Percentiles rank a stretch among this genome's conserved stretches.
Evolutionary conservation across 495 filamentous ascomycete species (phyloP).

Genomic region (Aspergillus sclerotioniger): DNA sequence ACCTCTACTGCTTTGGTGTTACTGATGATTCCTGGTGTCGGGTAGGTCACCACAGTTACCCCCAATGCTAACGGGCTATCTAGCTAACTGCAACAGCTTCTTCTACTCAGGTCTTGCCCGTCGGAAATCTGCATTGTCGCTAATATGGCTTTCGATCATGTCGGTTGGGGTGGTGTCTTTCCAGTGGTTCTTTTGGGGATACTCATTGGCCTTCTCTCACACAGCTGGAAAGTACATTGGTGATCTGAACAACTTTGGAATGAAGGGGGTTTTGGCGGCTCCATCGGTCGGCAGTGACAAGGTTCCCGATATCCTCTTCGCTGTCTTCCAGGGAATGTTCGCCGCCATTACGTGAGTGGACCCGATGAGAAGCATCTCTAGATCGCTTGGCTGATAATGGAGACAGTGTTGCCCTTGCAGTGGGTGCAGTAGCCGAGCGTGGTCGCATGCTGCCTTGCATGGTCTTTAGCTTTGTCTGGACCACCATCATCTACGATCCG

Average conservation of each 20-base stretch:
- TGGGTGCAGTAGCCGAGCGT: constrained; percentile 89
- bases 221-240: constrained; percentile 80
- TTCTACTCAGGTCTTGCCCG: constrained; percentile 99
- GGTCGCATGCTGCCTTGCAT: constrained; percentile 92
- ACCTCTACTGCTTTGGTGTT: constrained; percentile 84
- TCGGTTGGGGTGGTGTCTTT: constrained; percentile 86
- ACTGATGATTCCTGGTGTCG: constrained; percentile 98
- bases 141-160: constrained; percentile 98
- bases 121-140: constrained; percentile 87
- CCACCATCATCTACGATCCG: constrained; percentile 90
- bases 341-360: constrained; percentile 77
- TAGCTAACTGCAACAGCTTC: constrained; percentile 53
- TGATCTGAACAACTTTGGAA: constrained; percentile 80
- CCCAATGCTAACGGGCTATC: constrained; percentile 2
- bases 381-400: not conserved
- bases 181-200: constrained; percentile 99
- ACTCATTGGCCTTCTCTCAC: constrained; percentile 90
- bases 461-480: constrained; percentile 96
- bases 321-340: constrained; percentile 98
- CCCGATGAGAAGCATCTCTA: not conserved
- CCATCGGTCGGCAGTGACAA: constrained; percentile 79
- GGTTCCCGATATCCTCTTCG: constrained; percentile 88
- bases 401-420: constrained; percentile 76
- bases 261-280: constrained; percentile 73
- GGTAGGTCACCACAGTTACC: constrained; percentile 41